Evolutionary conservation across 768 basidiomycete species (phyloP).

Genomic region (Tremella fuciformis): DNA sequence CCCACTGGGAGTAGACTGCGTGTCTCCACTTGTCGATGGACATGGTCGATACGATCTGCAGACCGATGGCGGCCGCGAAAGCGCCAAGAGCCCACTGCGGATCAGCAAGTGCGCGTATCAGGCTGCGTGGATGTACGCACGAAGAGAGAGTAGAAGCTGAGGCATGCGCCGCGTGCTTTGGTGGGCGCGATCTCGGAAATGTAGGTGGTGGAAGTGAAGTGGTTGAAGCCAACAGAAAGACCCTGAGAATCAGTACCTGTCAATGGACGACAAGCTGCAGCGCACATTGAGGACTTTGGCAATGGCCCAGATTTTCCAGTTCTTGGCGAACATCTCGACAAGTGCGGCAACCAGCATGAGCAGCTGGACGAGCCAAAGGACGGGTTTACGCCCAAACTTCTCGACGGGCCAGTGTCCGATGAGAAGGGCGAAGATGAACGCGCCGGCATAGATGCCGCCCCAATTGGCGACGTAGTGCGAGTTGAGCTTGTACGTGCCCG

Average conservation of each 20-base stretch:
- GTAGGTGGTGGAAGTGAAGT: conserved; percentile 15
- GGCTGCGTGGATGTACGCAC: not conserved
- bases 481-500: not conserved
- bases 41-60: conserved; percentile 3
- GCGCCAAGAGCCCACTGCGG: conserved; percentile 8
- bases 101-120: no score
- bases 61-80: conserved; percentile 12
- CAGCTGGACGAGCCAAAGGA: conserved; percentile 13
- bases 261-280: not conserved
- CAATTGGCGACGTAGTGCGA: not conserved
- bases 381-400: conserved; percentile 16
- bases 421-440: not conserved
- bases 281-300: conserved; percentile 10
- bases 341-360: conserved; percentile 11
- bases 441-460: not conserved
- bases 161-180: conserved; percentile 6
- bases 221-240: conserved; percentile 14
- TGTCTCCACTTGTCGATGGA: conserved; percentile 8
- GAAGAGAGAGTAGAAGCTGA: conserved; percentile 9
- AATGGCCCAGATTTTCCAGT: conserved; percentile 11
- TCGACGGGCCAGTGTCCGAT: conserved; percentile 9
- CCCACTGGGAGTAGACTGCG: conserved; percentile 12
- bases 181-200: conserved; percentile 23
- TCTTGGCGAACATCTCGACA: conserved; percentile 11
- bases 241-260: conserved; percentile 6